These are phyloP conservation scores for Microbotryum lychnidis-dioicae DNA, from an alignment of 1,284 basidiomycete species.

Conservation along the genomic window DNA sequence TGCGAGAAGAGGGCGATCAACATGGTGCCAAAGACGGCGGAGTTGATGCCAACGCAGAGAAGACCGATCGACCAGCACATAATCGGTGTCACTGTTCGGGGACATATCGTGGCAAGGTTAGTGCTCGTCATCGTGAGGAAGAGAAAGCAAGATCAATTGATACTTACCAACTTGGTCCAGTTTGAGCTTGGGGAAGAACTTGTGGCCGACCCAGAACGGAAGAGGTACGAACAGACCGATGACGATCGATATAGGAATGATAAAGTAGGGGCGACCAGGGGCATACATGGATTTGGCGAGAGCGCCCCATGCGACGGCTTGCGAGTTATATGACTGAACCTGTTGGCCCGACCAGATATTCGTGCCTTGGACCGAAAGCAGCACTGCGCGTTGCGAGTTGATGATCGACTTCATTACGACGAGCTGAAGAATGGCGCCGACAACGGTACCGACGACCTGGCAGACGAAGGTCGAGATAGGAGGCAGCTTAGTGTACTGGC, in stretches of 20 bases:
- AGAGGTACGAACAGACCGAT: slow-evolving; percentile 51
- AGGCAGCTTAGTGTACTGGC: slow-evolving; percentile 68
- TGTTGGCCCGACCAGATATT: slow-evolving; percentile 47
- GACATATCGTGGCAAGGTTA: no score
- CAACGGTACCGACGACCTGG: slow-evolving; percentile 57
- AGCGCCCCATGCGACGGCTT: slow-evolving; percentile 58
- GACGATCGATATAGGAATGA: slow-evolving; percentile 32
- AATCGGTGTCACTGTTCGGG: slow-evolving; percentile 17
- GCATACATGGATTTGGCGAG: slow-evolving; percentile 53
- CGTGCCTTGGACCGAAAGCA: slow-evolving; percentile 48
- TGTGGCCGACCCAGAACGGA: slow-evolving; percentile 51
- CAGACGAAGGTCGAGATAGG: slow-evolving; percentile 60
- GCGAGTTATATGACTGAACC: slow-evolving; percentile 52
- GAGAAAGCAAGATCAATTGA: no score
- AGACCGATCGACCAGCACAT: slow-evolving; percentile 26
- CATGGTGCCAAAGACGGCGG: slow-evolving; percentile 25
- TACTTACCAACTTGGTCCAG: slow-evolving; percentile 22
- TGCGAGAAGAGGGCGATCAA: slow-evolving; percentile 21
- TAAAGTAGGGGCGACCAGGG: slow-evolving; percentile 44
- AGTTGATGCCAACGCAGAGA: slow-evolving; percentile 31
- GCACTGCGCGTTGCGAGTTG: slow-evolving; percentile 46
- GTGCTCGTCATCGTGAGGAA: no score
- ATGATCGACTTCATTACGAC: slow-evolving; percentile 51
- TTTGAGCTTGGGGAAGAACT: slow-evolving; percentile 45
- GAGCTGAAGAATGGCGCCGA: slow-evolving; percentile 46